Conservation (phyloP, 768 basidiomycete genomes). For the Dentipellis fragilis region DNA sequence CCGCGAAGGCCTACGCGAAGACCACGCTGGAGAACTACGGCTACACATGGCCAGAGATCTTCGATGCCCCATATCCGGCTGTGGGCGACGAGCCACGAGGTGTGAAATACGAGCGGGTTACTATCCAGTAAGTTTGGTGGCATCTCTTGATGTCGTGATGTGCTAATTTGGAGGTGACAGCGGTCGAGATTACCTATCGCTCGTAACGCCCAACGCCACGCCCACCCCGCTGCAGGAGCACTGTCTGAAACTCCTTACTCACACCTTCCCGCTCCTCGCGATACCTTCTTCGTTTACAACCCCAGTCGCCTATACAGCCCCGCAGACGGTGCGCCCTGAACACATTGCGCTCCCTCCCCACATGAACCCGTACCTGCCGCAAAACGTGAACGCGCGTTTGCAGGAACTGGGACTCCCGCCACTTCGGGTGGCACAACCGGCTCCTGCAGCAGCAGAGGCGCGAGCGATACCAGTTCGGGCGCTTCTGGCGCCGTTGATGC, state of each 20-base stretch:
- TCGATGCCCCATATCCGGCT: constrained; percentile 24
- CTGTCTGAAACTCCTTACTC: constrained; percentile 10
- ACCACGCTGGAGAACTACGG: constrained; percentile 24
- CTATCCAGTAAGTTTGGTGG: constrained; percentile 6
- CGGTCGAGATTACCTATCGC: constrained; percentile 10
- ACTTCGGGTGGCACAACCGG: constrained; percentile 9
- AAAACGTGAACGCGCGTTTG: constrained; percentile 8
- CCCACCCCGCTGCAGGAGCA: constrained; percentile 11
- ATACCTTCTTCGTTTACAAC: neutral
- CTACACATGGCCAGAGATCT: constrained; percentile 32
- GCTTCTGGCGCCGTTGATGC: constrained; percentile 11
- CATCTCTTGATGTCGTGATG: neutral
- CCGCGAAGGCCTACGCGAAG: constrained; percentile 16
- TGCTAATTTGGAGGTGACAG: constrained; percentile 1
- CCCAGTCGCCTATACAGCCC: neutral
- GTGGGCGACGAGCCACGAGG: constrained; percentile 6
- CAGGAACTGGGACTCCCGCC: constrained; percentile 12
- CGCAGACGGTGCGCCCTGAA: constrained; percentile 2
- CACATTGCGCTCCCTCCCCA: neutral
- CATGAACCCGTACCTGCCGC: constrained; percentile 4
- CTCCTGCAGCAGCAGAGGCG: constrained; percentile 11
- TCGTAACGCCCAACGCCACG: constrained; percentile 8
- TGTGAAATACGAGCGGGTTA: constrained; percentile 11
- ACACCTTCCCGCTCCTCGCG: constrained; percentile 11
- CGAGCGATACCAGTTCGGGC: constrained; percentile 13